Conservation (phyloP, 495 filamentous ascomycete species). For the Sordaria brevicollis region DNA sequence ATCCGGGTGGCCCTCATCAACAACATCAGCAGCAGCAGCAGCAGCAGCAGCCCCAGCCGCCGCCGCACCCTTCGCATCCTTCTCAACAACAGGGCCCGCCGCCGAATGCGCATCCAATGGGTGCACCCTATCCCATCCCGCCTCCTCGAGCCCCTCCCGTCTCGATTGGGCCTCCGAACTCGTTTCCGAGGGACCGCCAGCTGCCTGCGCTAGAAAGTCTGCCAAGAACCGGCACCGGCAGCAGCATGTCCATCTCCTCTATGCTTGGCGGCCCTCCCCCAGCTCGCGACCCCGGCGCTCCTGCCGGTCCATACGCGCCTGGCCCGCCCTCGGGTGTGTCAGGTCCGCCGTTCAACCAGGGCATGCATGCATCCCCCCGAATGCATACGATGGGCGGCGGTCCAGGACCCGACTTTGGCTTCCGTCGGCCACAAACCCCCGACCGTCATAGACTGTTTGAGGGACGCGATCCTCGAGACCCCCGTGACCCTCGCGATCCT, state of each 20-base stretch:
- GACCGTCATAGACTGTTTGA: slow-evolving; percentile 48
- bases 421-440: slow-evolving; percentile 65
- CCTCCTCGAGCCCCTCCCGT: slow-evolving; percentile 40
- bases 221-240: slow-evolving; percentile 38
- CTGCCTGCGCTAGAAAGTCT: slow-evolving; percentile 43
- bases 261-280: slow-evolving; percentile 66
- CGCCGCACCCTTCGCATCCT: slow-evolving; percentile 5
- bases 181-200: slow-evolving; percentile 42
- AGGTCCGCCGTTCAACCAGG: slow-evolving; percentile 31
- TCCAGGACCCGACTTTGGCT: slow-evolving; percentile 42
- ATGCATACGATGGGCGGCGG: slow-evolving; percentile 23
- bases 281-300: slow-evolving; percentile 38
- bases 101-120: slow-evolving; percentile 29
- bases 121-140: slow-evolving; percentile 34
- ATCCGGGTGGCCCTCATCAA: slow-evolving; percentile 19
- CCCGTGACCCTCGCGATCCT: neutral
- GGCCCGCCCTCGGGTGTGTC: slow-evolving; percentile 41
- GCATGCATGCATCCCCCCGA: slow-evolving; percentile 43
- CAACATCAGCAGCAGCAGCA: slow-evolving; percentile 12
- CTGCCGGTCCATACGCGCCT: slow-evolving; percentile 41
- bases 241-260: slow-evolving; percentile 94
- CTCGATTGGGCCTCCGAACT: slow-evolving; percentile 39
- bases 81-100: neutral
- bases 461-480: slow-evolving; percentile 8
- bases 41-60: slow-evolving; percentile 15